Evolutionary conservation across 2,329 filamentous ascomycete species (phyloP).

Genomic region (Boeremia lycopersici): DNA sequence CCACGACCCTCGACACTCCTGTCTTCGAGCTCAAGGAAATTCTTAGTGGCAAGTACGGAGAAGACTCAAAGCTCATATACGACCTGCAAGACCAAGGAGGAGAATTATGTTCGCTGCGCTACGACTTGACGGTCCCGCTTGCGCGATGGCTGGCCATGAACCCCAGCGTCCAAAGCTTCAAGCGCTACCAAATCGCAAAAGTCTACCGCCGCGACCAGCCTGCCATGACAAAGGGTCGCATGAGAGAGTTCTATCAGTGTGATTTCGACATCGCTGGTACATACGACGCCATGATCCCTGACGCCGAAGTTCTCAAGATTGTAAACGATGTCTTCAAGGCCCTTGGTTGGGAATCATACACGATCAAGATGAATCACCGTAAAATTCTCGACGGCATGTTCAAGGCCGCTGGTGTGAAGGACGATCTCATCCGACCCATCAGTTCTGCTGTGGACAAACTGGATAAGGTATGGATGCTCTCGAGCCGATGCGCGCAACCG

Average conservation of each 20-base stretch:
- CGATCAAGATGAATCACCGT: constrained; percentile 93
- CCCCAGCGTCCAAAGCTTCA: constrained; percentile 78
- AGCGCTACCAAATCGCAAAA: constrained; percentile 94
- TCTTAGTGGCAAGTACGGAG: constrained; percentile 86
- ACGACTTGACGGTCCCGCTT: constrained; percentile 88
- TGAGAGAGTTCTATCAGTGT: constrained; percentile 97
- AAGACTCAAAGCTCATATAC: constrained; percentile 92
- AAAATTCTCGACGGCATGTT: constrained; percentile 94
- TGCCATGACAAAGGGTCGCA: constrained; percentile 81
- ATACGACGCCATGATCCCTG: constrained; percentile 90
- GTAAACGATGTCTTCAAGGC: constrained; percentile 83
- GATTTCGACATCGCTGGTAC: constrained; percentile 90
- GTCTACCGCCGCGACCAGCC: constrained; percentile 84
- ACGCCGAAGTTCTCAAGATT: constrained; percentile 86
- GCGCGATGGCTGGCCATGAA: constrained; percentile 95
- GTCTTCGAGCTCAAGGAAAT: constrained; percentile 90
- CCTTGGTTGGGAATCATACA: constrained; percentile 76
- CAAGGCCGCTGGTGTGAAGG: constrained; percentile 84
- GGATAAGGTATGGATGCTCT: constrained; percentile 68
- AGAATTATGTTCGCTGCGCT: constrained; percentile 82
- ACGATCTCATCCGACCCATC: constrained; percentile 85
- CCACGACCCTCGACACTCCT: constrained; percentile 57
- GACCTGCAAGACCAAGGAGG: constrained; percentile 87
- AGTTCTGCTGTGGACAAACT: constrained; percentile 95
- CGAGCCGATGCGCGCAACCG: not conserved